A percentile compares a stretch with the other conserved stretches of the same genome.
phyloP scores from a whole-genome alignment of 306 rosid species.

The Rosa chinensis region DNA sequence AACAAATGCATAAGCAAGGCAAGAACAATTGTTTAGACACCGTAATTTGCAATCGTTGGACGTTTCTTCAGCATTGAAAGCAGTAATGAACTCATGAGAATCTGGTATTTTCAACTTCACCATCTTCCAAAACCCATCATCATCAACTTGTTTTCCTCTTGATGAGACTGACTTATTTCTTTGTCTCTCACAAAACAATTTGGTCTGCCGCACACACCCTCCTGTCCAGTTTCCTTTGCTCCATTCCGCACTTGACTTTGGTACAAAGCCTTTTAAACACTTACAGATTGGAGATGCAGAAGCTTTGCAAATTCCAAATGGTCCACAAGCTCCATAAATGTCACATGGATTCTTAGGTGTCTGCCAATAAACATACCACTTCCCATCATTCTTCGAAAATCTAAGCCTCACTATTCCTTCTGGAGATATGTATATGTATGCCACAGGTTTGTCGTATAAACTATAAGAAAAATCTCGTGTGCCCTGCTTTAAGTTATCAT shows the following conservation, averaged over 20 bases:
- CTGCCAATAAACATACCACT: background rate
- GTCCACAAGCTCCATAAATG: constrained; percentile 20
- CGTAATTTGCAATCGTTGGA: constrained; percentile 14
- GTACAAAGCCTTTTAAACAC: constrained; percentile 25
- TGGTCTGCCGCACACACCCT: constrained; percentile 15
- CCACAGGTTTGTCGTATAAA: background rate
- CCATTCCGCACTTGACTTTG: constrained; percentile 19
- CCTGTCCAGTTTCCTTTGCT: constrained; percentile 19
- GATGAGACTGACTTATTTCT: background rate
- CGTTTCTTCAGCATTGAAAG: background rate
- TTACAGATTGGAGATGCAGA: background rate
- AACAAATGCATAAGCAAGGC: constrained; percentile 28
- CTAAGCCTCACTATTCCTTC: constrained; percentile 18
- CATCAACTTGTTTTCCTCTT: background rate
- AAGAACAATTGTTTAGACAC: constrained; percentile 39
- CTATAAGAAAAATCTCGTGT: constrained; percentile 22
- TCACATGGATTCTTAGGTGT: constrained; percentile 7
- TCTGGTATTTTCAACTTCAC: constrained; percentile 17
- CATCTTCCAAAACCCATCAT: constrained; percentile 11
- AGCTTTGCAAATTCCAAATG: constrained; percentile 20
- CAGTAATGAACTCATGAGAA: constrained; percentile 10
- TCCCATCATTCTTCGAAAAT: background rate
- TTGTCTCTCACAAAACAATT: constrained; percentile 19
- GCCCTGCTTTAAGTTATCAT: constrained; percentile 28
- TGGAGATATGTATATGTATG: constrained; percentile 21